Evolutionary conservation across 345 rosid species (phyloP), one percentile per base, ranked within the genome.

Genomic region (Trapa incisa): DNA sequence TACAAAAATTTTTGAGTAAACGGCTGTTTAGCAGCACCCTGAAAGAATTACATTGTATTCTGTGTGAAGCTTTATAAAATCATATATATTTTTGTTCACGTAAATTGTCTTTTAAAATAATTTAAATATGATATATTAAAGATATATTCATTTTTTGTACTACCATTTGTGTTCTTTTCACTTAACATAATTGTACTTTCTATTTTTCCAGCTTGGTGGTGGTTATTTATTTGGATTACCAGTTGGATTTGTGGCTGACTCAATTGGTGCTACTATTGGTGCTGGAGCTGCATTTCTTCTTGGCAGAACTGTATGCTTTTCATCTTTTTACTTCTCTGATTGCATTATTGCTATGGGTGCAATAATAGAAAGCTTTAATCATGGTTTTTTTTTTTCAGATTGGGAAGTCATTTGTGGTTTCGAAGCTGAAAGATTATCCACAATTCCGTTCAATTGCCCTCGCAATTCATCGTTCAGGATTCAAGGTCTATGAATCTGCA

Each of bases 161-260:
- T 64, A 35, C 43, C 16, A 29, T 41, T 37, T n/a, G 37, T 29
- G 50, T 3, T 64, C 1, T 52, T 64, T 64, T 64, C 67, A 39
- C 3, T 17, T 39, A 6, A 47, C 16, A 11, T 42, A 53, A 43
- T 38, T 67, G 74, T 57, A 68, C 22, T 73, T 53, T 73, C 54
- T 65, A 53, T 61, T 67, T 74, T 82, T n/a, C 64, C 82, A 94
- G 99, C 85, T 94, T 71, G 99, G 99, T 69, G 99, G 99, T 63
- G 99, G 99, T 56, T 94, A 94, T 80, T 93, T 94, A 74, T 94
- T 91, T 72, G 99, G 99, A 41, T 80, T 91, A 66, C 96, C 95
- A 16, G 80, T 91, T 77, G 99, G 99, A 41, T 91, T 94, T 74
- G 75, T 94, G 70, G 92, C 96, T 4, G 99, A 94, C 82, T 94